A percentile compares a stretch with the other conserved stretches of the same genome.
Evolutionary conservation across 805 yeast species (phyloP).

Genomic region (Metschnikowia lunata): DNA sequence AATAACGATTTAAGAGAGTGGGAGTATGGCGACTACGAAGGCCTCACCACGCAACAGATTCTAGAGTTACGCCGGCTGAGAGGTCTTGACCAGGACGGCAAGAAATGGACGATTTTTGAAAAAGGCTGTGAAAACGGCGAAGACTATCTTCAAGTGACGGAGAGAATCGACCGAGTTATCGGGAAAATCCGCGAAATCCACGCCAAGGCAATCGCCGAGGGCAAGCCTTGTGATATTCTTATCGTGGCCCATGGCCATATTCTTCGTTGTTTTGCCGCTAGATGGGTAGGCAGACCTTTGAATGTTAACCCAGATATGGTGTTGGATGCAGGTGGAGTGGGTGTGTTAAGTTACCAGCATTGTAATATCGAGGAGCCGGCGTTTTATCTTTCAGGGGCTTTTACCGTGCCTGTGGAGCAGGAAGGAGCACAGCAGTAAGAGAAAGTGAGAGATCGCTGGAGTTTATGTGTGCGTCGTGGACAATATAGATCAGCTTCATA

Average conservation of each 20-base stretch:
- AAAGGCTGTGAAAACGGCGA: constrained; percentile 96
- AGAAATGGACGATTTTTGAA: constrained; percentile 76
- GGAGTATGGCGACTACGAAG: constrained; percentile 97
- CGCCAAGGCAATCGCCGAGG: constrained; percentile 43
- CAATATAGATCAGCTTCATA: too few species aligned
- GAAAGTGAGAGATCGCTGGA: background rate
- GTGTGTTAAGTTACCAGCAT: constrained; percentile 88
- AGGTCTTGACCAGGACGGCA: constrained; percentile 47
- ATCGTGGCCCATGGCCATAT: constrained; percentile 94
- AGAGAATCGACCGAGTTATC: constrained; percentile 69
- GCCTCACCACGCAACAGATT: constrained; percentile 66
- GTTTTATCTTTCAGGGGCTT: constrained; percentile 76
- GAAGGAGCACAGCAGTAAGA: constrained; percentile 26
- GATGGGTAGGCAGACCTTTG: constrained; percentile 73
- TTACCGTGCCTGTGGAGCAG: constrained; percentile 65
- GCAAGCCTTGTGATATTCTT: constrained; percentile 64
- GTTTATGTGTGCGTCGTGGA: too few species aligned
- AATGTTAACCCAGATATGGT: constrained; percentile 71
- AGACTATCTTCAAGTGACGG: constrained; percentile 56
- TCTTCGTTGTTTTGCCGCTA: constrained; percentile 79
- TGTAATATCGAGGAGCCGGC: constrained; percentile 85
- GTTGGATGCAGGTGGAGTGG: constrained; percentile 93
- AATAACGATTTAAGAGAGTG: constrained; percentile 83
- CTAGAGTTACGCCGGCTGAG: constrained; percentile 50
- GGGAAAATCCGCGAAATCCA: constrained; percentile 60